Evolutionary conservation across 768 basidiomycete species (phyloP).

Genomic region (Cyathus striatus): DNA sequence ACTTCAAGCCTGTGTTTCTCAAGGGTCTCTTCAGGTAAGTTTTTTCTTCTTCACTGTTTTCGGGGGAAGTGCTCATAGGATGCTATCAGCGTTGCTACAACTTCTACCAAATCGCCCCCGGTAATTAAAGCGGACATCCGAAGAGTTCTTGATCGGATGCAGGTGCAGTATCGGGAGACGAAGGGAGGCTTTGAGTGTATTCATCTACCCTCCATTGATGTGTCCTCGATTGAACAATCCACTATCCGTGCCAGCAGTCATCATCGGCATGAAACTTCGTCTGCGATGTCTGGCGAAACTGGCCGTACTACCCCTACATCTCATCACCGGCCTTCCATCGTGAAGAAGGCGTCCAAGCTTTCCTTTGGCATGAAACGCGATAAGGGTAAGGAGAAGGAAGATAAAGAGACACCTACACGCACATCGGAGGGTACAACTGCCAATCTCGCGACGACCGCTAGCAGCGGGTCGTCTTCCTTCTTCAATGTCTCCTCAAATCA

Average conservation of each 20-base stretch:
- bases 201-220: slow-evolving; percentile 89
- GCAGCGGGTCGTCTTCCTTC: slow-evolving; percentile 79
- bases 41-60: slow-evolving; percentile 1
- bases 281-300: slow-evolving; percentile 39
- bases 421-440: slow-evolving; percentile 41
- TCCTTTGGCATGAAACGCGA: slow-evolving; percentile 63
- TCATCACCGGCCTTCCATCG: slow-evolving; percentile 47
- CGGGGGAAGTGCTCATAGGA: slow-evolving; percentile 4
- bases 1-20: slow-evolving; percentile 91
- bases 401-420: slow-evolving; percentile 29
- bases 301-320: slow-evolving; percentile 21
- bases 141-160: slow-evolving; percentile 88
- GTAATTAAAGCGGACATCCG: slow-evolving; percentile 82
- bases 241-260: slow-evolving; percentile 16
- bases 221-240: slow-evolving; percentile 59
- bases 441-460: slow-evolving; percentile 57
- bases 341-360: slow-evolving; percentile 73
- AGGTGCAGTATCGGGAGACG: slow-evolving; percentile 89
- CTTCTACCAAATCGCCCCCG: slow-evolving; percentile 81
- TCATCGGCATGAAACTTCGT: slow-evolving; percentile 37
- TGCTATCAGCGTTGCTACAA: slow-evolving; percentile 77
- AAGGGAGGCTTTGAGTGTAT: slow-evolving; percentile 95
- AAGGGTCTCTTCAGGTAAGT: slow-evolving; percentile 92
- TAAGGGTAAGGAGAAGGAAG: slow-evolving; percentile 48
- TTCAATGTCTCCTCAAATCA: slow-evolving; percentile 71